Base-by-base conservation (phyloP, 805 yeast genomes). In the Cyberlindnera euphorbiiphila region DNA sequence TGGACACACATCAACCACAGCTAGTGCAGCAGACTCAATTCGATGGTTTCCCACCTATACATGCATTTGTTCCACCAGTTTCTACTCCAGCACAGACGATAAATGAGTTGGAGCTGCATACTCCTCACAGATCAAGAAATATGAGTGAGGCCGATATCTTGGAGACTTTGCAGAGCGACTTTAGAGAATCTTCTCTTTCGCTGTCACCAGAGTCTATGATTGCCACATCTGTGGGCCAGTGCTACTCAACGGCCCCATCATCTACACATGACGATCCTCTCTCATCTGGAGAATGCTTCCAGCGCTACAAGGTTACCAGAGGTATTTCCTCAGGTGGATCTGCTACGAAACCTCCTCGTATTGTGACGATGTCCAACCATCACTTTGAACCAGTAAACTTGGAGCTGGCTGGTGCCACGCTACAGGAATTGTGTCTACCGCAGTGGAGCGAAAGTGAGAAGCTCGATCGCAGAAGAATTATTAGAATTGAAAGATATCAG, bases 281-380 rank as follows among this genome's bases (percentile, higher is more conserved):
- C 12, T 13, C n/a, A n/a, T n/a, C n/a, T 14, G 26, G 13, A 6
- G 25, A 11, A 9, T 12, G 29, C 12, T 36, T 28, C 26, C 34
- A 23, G 20, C 39, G 45, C 11, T 72, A 62, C 47, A 64, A 71
- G 24, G 69, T 77, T 5, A 64, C 75, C 7, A 62, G 84, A 43
- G 83, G 83, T 11, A 60, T 75, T 6, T 69, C 74, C 22, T 74
- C 79, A 4, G 82, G 83, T 15, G 81, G 82, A 0, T 61, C 74
- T 23, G 61, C 68, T 11, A 71, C 78, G 1, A 66, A 71, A 37
- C 81, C 82, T 3, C 82, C 82, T 17, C 70, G 66, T 43, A 35
- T 34, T 11, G 35, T 29, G 7, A 55, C 60, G 20, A 45, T 62
- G 7, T 50, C 60, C 8, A 46, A 50, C 15, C 52, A 52, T 29